These are phyloP conservation scores for Aspergillus ochraceus DNA, from an alignment of 2,329 filamentous ascomycete genomes.

Conservation along the genomic window DNA sequence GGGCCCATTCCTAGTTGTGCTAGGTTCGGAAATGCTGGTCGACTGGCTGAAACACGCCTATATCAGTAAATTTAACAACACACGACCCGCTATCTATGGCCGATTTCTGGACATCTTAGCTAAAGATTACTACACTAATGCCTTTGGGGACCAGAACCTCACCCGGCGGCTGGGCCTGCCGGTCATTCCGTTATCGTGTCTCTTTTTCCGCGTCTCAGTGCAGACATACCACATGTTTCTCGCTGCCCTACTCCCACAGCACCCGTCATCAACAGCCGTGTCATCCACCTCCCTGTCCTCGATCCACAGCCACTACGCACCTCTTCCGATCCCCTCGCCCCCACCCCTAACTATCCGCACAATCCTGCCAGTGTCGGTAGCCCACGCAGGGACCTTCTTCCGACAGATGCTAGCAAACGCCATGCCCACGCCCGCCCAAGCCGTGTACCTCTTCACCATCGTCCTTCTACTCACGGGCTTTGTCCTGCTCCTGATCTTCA, in stretches of 20 bases:
- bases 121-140: slow-evolving; percentile 97
- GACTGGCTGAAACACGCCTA: slow-evolving; percentile 98
- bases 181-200: slow-evolving; percentile 84
- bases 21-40: slow-evolving; percentile 94
- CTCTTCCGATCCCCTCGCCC: slow-evolving; percentile 65
- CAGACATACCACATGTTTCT: slow-evolving; percentile 99
- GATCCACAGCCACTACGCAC: slow-evolving; percentile 52
- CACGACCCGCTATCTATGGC: slow-evolving; percentile 84
- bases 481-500: slow-evolving; percentile 78
- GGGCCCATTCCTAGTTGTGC: slow-evolving; percentile 87
- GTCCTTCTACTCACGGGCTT: slow-evolving; percentile 84
- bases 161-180: slow-evolving; percentile 87
- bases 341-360: slow-evolving; percentile 59
- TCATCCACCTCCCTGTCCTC: slow-evolving; percentile 41
- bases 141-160: slow-evolving; percentile 86
- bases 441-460: slow-evolving; percentile 59
- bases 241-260: slow-evolving; percentile 77
- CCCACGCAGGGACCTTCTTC: slow-evolving; percentile 39
- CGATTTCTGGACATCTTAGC: slow-evolving; percentile 90
- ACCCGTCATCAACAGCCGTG: slow-evolving; percentile 51
- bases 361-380: slow-evolving; percentile 57
- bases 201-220: slow-evolving; percentile 91
- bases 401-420: slow-evolving; percentile 42
- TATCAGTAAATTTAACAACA: slow-evolving; percentile 98
- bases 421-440: slow-evolving; percentile 43